phyloP scores from a whole-genome alignment of 2,329 filamentous ascomycete genomes.

The Phialemoniopsis sp. region DNA sequence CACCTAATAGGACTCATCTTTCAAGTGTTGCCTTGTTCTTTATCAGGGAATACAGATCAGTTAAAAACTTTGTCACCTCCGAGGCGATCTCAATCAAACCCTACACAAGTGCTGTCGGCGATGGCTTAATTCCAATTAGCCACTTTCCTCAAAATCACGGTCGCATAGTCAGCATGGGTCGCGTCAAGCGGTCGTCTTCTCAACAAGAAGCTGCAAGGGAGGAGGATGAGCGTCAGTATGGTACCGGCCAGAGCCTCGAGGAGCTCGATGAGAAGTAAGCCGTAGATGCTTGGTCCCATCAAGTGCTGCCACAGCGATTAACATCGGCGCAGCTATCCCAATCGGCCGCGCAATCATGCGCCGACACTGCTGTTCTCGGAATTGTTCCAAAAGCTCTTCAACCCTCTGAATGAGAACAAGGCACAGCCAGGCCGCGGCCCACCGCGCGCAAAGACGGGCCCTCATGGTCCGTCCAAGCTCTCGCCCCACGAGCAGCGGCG shows the following conservation, averaged over 20 bases:
- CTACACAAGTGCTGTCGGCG: too few relatives aligned
- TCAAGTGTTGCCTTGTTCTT: too few relatives aligned
- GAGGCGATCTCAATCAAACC: too few relatives aligned
- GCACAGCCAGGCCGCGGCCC: constrained; percentile 62
- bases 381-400: constrained; percentile 74
- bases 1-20: too few relatives aligned
- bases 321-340: constrained; percentile 62
- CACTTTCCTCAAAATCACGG: too few relatives aligned
- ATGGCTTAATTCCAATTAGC: too few relatives aligned
- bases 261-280: constrained; percentile 33
- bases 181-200: constrained; percentile 7
- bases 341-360: constrained; percentile 75
- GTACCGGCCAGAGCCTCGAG: constrained; percentile 27
- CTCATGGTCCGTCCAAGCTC: constrained; percentile 51
- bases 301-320: too few relatives aligned
- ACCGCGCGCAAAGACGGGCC: constrained; percentile 47
- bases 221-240: constrained; percentile 51
- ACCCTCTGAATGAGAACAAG: constrained; percentile 73
- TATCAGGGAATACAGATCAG: too few relatives aligned
- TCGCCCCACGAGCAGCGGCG: constrained; percentile 75
- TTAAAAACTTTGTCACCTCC: too few relatives aligned
- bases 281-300: too few relatives aligned
- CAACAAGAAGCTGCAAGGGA: constrained; percentile 35
- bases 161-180: too few relatives aligned
- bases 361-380: constrained; percentile 80